These are phyloP conservation scores for Chrysanthemum makinoi DNA, from an alignment of 129 eudicot species.

Conservation along the genomic window DNA sequence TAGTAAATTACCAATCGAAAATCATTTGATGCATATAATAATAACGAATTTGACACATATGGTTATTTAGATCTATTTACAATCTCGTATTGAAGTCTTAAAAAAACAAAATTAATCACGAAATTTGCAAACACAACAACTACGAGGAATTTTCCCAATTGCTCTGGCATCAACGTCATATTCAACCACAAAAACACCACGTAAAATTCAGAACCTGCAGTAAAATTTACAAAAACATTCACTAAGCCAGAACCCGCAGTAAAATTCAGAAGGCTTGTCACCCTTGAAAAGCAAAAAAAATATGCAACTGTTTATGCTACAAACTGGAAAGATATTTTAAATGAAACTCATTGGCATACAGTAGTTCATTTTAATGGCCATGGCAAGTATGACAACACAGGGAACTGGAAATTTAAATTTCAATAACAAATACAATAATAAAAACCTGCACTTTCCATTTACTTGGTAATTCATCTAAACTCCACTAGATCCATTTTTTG, in stretches of 20 bases:
- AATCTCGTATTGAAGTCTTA: constrained; percentile 22
- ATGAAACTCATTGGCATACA: too few relatives aligned
- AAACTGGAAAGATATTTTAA: too few relatives aligned
- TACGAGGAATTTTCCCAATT: constrained; percentile 6
- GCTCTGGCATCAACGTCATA: constrained; percentile 1
- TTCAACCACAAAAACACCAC: constrained; percentile 13
- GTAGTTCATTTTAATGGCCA: too few relatives aligned
- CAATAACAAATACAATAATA: too few relatives aligned
- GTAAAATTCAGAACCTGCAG: neutral
- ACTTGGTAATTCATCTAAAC: too few relatives aligned
- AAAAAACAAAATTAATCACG: constrained; percentile 22
- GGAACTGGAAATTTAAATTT: too few relatives aligned
- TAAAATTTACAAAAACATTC: too few relatives aligned
- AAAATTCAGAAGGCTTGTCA: neutral
- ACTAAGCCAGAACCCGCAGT: constrained; percentile 6
- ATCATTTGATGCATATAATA: constrained; percentile 20
- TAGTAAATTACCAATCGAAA: constrained; percentile 6
- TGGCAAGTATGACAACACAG: too few relatives aligned
- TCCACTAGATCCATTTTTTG: too few relatives aligned
- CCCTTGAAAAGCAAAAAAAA: neutral
- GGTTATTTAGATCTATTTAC: constrained; percentile 22
- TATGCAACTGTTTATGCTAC: too few relatives aligned
- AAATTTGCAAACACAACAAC: constrained; percentile 21
- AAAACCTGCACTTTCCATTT: too few relatives aligned
- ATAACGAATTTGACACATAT: constrained; percentile 34